These are phyloP conservation scores for Sporothrix curviconia DNA, from an alignment of 2,329 filamentous ascomycete genomes.

Conservation along the genomic window DNA sequence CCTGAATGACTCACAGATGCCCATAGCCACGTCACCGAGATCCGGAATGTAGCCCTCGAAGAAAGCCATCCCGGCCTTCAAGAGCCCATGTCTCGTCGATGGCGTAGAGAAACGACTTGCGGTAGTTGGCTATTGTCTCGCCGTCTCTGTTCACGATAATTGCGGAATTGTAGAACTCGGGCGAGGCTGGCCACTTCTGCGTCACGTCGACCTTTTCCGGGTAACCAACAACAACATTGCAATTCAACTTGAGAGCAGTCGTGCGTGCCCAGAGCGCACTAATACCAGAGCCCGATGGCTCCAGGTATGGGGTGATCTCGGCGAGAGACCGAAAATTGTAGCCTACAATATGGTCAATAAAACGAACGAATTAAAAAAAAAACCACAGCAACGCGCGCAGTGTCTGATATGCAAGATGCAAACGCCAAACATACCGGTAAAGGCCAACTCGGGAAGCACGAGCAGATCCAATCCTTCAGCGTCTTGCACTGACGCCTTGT, in stretches of 20 bases:
- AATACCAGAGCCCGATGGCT: conserved; percentile 58
- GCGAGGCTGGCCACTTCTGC: conserved; percentile 41
- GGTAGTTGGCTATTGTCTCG: conserved; percentile 54
- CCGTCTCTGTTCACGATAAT: conserved; percentile 53
- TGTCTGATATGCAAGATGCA: too few relatives aligned
- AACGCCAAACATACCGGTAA: conserved; percentile 59
- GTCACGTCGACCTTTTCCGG: conserved; percentile 58
- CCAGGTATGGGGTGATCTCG: conserved; percentile 63
- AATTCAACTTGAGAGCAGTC: conserved; percentile 59
- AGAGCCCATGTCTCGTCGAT: conserved; percentile 57
- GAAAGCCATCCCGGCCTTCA: conserved; percentile 47
- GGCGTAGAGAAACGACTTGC: conserved; percentile 53
- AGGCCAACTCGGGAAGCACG: conserved; percentile 69
- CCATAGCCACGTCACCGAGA: conserved; percentile 48
- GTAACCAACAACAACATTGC: conserved; percentile 65
- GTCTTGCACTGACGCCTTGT: conserved; percentile 39
- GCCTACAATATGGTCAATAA: conserved; percentile 36
- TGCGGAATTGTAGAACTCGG: conserved; percentile 50
- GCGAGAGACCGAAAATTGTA: conserved; percentile 70
- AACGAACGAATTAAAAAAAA: background rate
- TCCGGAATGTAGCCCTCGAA: conserved; percentile 38
- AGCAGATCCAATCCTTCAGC: conserved; percentile 63
- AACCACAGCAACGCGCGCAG: background rate
- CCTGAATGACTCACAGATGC: conserved; percentile 46
- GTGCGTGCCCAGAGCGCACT: conserved; percentile 65